Percentiles rank a stretch among this genome's conserved stretches.
These are phyloP conservation scores for Carpinus fangiana DNA, from an alignment of 306 rosid genomes.

Conservation along the genomic window DNA sequence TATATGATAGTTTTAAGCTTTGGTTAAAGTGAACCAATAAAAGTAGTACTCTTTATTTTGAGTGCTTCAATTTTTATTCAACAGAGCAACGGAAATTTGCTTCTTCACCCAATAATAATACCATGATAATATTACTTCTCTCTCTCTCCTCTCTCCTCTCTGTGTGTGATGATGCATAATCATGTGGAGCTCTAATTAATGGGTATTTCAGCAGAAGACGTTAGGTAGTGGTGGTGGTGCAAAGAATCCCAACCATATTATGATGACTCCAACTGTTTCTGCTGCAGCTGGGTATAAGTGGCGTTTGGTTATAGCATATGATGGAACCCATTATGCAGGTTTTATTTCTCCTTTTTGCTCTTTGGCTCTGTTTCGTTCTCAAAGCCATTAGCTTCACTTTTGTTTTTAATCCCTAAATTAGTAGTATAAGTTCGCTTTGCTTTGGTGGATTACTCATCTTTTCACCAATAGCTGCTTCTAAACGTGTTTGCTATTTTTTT, in stretches of 20 bases:
- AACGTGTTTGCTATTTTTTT: too few species aligned
- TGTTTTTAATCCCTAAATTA: too few species aligned
- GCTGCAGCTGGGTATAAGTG: conserved; percentile 38
- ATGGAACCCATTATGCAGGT: conserved; percentile 59
- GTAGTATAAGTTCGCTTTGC: neutral
- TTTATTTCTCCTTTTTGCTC: neutral
- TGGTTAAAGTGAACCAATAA: too few species aligned
- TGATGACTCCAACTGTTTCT: conserved; percentile 31
- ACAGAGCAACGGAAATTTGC: neutral
- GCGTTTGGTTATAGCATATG: conserved; percentile 57
- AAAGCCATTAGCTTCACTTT: neutral
- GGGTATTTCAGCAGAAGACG: neutral
- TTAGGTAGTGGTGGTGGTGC: conserved; percentile 23
- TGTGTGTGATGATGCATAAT: neutral
- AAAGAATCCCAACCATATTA: conserved; percentile 22
- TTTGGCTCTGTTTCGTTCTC: neutral
- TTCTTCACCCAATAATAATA: neutral
- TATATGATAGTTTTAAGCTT: too few species aligned
- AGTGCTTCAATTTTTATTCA: too few species aligned
- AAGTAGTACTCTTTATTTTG: too few species aligned
- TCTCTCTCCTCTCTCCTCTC: too few species aligned
- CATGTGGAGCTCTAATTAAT: neutral
- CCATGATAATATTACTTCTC: neutral
- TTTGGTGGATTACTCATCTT: neutral
- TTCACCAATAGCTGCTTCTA: too few species aligned